Evolutionary conservation across 345 rosid species (phyloP).

Genomic region (Eutrema heterophyllum): DNA sequence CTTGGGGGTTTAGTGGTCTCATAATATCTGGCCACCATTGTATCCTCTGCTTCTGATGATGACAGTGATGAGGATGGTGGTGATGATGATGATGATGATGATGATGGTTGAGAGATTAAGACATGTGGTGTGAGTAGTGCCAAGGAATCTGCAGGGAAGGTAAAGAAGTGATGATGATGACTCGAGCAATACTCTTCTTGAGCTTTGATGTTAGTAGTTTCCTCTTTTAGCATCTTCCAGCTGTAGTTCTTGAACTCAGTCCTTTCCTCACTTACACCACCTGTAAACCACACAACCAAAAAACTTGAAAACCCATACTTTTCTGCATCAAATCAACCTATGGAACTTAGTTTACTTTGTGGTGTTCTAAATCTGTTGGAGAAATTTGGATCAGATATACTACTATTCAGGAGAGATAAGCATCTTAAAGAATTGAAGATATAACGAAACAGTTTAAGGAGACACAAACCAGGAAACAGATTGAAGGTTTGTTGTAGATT

Average conservation of each 20-base stretch:
- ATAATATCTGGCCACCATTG: slow-evolving; percentile 18
- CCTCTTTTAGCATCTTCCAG: slow-evolving; percentile 27
- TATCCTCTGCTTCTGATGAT: slow-evolving; percentile 29
- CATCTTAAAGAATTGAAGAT: background rate
- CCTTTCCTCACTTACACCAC: slow-evolving; percentile 22
- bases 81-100: slow-evolving; percentile 33
- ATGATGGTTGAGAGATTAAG: slow-evolving; percentile 40
- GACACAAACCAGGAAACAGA: slow-evolving; percentile 24
- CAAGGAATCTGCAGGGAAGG: slow-evolving; percentile 31
- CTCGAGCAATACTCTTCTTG: slow-evolving; percentile 11
- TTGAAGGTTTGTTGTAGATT: background rate
- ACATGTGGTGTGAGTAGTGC: slow-evolving; percentile 33
- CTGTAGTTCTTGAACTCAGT: slow-evolving; percentile 13
- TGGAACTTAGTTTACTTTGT: background rate
- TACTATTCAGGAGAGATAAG: background rate
- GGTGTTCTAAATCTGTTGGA: no score
- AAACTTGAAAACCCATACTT: background rate
- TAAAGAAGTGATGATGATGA: slow-evolving; percentile 29
- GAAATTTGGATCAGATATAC: no score
- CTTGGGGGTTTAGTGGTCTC: slow-evolving; percentile 28
- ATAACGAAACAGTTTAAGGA: background rate
- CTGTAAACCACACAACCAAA: slow-evolving; percentile 28
- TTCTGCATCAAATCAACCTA: background rate
- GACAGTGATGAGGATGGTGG: slow-evolving; percentile 18
- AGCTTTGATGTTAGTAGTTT: slow-evolving; percentile 19